Percentiles rank a stretch among this genome's conserved stretches.
These are phyloP conservation scores for Colletotrichum gigasporum DNA, from an alignment of 2,329 filamentous ascomycete species.

Conservation along the genomic window DNA sequence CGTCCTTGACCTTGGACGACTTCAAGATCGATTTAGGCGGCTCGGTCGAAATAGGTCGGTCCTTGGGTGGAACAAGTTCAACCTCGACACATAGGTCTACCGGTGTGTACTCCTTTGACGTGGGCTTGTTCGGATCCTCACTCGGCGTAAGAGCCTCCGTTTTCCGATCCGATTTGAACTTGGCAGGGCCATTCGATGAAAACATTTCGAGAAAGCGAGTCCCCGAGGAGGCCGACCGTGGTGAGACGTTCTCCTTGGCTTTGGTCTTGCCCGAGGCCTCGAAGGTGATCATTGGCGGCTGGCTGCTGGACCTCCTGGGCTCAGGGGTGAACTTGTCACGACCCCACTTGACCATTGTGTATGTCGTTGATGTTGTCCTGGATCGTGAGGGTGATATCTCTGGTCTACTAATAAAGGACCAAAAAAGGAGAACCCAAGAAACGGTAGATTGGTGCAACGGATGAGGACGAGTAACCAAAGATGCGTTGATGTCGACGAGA, in stretches of 20 bases:
- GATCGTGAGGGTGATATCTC: constrained; percentile 40
- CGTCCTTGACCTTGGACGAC: too few relatives aligned
- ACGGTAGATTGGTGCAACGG: constrained; percentile 55
- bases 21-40: too few relatives aligned
- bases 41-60: too few relatives aligned
- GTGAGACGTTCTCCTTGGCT: constrained; percentile 17
- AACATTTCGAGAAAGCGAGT: too few relatives aligned
- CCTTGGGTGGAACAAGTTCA: too few relatives aligned
- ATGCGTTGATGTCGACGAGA: constrained; percentile 35
- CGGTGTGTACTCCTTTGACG: too few relatives aligned
- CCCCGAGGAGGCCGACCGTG: constrained; percentile 19
- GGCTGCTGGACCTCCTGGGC: constrained; percentile 44
- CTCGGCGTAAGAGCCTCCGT: too few relatives aligned
- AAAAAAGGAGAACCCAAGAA: constrained; percentile 54
- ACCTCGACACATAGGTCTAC: too few relatives aligned
- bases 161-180: too few relatives aligned
- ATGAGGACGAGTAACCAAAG: constrained; percentile 44
- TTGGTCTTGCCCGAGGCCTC: constrained; percentile 34
- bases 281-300: constrained; percentile 17
- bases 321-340: constrained; percentile 47
- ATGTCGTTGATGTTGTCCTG: constrained; percentile 38
- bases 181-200: too few relatives aligned
- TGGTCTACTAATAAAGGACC: constrained; percentile 43
- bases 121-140: too few relatives aligned
- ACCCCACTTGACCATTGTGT: constrained; percentile 53